Conservation (phyloP, 2,329 filamentous ascomycete genomes). For the Diaporthe destruens region DNA sequence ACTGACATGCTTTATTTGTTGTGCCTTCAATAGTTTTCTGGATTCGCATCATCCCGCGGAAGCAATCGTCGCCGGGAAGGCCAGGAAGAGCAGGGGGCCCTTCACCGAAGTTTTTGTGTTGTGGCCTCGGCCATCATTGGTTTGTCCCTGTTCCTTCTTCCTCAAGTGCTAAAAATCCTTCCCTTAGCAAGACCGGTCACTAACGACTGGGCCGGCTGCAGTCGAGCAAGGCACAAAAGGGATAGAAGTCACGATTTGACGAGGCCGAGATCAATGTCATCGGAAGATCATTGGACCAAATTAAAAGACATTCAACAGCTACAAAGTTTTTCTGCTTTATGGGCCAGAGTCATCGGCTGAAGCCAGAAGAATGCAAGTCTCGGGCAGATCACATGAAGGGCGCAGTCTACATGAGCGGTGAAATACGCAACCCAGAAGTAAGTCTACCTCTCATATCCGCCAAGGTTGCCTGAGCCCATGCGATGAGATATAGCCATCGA, state of each 20-base stretch:
- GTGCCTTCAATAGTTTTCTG: background rate
- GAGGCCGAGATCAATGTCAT: constrained; percentile 4
- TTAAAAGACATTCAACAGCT: background rate
- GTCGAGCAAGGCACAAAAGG: background rate
- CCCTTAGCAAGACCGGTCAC: background rate
- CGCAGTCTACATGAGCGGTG: constrained; percentile 7
- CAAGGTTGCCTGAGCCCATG: background rate
- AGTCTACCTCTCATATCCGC: background rate
- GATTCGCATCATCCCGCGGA: background rate
- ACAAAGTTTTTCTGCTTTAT: background rate
- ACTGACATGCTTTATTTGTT: background rate
- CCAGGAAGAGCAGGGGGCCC: background rate
- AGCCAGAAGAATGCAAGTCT: background rate
- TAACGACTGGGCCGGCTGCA: background rate
- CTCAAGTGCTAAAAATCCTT: background rate
- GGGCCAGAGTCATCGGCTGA: background rate
- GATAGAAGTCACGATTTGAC: background rate
- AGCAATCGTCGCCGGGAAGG: background rate
- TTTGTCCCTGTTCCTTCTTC: background rate
- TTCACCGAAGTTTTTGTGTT: background rate
- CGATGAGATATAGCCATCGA: background rate
- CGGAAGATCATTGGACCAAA: background rate
- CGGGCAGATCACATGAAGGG: background rate
- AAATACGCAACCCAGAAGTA: background rate
- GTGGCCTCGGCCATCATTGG: background rate